Percentiles rank a stretch among this genome's conserved stretches.
phyloP scores from a whole-genome alignment of 2,329 filamentous ascomycete genomes.

The Penicillium sp. region DNA sequence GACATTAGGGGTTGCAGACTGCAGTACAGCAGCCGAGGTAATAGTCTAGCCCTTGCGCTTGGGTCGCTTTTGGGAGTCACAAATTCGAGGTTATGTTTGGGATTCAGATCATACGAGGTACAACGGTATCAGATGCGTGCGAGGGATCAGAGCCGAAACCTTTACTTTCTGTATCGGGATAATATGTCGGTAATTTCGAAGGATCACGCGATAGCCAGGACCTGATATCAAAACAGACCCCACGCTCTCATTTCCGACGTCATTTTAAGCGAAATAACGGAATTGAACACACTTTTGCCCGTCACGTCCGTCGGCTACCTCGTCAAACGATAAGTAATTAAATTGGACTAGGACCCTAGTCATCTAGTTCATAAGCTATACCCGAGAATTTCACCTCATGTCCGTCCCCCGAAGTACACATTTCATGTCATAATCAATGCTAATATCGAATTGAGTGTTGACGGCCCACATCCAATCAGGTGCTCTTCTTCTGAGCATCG shows the following conservation, averaged over 20 bases:
- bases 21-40: neutral
- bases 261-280: neutral
- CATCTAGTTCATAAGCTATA: slow-evolving; percentile 5
- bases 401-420: neutral
- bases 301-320: neutral
- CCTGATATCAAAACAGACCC: neutral
- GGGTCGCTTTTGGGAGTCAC: neutral
- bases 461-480: slow-evolving; percentile 18
- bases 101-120: neutral
- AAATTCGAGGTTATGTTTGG: neutral
- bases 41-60: neutral
- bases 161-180: neutral
- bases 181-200: neutral
- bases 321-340: neutral
- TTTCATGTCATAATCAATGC: neutral
- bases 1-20: neutral
- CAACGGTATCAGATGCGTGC: neutral
- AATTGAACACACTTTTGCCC: too few relatives aligned
- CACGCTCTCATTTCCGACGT: neutral
- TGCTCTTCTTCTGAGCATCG: slow-evolving; percentile 61
- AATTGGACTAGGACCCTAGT: neutral
- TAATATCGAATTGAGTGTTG: neutral
- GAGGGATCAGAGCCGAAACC: neutral
- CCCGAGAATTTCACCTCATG: neutral
- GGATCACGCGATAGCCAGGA: neutral